Base-by-base conservation (phyloP, 331 rosid genomes). In the Quercus tomentella region DNA sequence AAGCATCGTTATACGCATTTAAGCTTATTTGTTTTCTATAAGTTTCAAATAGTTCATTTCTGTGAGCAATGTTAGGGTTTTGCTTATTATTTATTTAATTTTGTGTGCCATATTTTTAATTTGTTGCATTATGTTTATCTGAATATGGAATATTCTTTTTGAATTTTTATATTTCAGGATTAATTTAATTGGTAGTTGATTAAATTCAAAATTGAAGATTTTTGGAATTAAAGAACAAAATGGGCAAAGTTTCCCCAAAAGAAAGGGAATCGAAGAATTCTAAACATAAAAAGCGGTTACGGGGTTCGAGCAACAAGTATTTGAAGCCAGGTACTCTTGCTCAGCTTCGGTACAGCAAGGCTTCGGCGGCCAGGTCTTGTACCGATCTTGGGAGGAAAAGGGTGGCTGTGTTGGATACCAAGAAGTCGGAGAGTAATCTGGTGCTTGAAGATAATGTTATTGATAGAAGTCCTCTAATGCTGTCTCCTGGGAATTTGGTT, bases 281-380 rank as follows among this genome's bases (percentile, higher is more conserved):
- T 22, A 95, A 84, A 72, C 89, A 86, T 71, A 80, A 79, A 51
- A 89, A 83, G 72, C 85, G 86, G 21, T 28, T 77, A 14, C 81
- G 88, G 55, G 72, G 91, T 49, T 85, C 92, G 0, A 80, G 94
- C 60, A 84, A 82, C 20, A 91, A 72, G 86, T 91, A 91, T 79
- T 82, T 95, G 83, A 92, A 90, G 83, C 98, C 99, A 0, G 97
- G 97, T 22, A 84, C 99, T 33, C 88, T 93, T 21, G 91, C 97
- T 75, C 96, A 92, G 93, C 92, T 95, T 77, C 97, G 94, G 74
- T 77, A 85, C 74, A 76, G 57, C 77, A 91, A 83, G 83, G 76
- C 82, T 18, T 74, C 89, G 12, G 78, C 80, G 8, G 76, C 80
- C 16, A 87, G 82, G 89, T 43, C 88, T 31, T 93, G 93, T 57